phyloP scores from a whole-genome alignment of 306 rosid genomes.

The Oxytropis ochrocephala region DNA sequence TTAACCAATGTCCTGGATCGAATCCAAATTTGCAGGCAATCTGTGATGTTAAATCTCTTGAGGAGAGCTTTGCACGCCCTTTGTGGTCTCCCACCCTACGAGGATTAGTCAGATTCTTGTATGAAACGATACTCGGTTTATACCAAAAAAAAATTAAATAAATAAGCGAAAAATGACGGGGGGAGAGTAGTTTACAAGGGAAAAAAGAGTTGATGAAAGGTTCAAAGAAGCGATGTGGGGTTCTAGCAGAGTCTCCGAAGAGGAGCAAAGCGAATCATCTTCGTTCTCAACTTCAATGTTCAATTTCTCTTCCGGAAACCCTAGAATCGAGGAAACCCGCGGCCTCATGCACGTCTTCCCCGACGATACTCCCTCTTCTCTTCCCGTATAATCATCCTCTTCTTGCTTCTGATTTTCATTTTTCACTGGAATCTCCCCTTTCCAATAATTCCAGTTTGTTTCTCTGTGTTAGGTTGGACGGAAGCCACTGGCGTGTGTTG shows the following conservation, averaged over 20 bases:
- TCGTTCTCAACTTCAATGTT: conserved; percentile 44
- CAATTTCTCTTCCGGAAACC: conserved; percentile 94
- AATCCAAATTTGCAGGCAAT: too few relatives aligned
- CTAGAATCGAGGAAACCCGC: conserved; percentile 89
- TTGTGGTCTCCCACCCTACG: too few relatives aligned
- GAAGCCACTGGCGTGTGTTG: conserved; percentile 71
- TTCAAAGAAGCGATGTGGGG: conserved; percentile 21
- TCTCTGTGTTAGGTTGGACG: conserved; percentile 51
- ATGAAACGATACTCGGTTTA: too few relatives aligned
- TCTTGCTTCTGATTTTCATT: neutral
- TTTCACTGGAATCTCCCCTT: neutral
- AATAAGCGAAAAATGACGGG: too few relatives aligned
- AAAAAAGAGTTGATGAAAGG: too few relatives aligned
- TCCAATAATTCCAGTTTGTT: neutral
- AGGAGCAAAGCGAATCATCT: conserved; percentile 33
- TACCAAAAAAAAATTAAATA: neutral
- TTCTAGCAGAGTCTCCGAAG: conserved; percentile 45
- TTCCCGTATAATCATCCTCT: conserved; percentile 41
- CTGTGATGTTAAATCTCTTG: too few relatives aligned
- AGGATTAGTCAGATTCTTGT: too few relatives aligned
- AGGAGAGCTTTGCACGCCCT: too few relatives aligned
- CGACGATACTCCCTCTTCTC: conserved; percentile 43
- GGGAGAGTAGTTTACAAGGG: too few relatives aligned
- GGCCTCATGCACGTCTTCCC: conserved; percentile 86
- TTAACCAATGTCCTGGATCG: too few relatives aligned